Conservation (phyloP, 805 yeast species). For the Maudiozyma saulgeensis region DNA sequence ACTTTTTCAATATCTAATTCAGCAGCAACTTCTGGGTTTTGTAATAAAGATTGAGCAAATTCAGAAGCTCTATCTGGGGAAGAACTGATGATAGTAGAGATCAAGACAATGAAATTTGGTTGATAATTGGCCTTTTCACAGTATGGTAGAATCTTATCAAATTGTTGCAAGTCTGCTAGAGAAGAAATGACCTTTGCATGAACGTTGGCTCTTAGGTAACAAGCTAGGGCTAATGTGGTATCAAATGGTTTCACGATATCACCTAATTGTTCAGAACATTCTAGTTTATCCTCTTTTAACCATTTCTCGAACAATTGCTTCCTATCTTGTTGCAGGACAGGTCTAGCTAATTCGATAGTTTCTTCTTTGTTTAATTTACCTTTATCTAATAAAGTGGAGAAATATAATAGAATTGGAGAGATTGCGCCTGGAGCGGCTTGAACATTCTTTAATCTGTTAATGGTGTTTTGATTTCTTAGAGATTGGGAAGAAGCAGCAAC, state of each 20-base stretch:
- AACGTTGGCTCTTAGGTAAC: conserved; percentile 72
- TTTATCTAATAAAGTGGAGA: conserved; percentile 81
- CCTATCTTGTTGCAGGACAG: conserved; percentile 91
- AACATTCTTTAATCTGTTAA: conserved; percentile 79
- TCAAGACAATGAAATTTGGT: conserved; percentile 83
- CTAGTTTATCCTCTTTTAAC: conserved; percentile 89
- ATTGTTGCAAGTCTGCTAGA: conserved; percentile 92
- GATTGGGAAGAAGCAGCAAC: conserved; percentile 93
- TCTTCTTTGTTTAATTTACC: conserved; percentile 89
- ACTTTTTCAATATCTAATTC: conserved; percentile 72
- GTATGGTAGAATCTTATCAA: conserved; percentile 90
- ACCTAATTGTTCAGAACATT: conserved; percentile 94
- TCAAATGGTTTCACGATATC: conserved; percentile 89
- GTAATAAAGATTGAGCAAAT: conserved; percentile 79
- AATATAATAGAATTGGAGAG: conserved; percentile 88
- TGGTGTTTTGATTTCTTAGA: conserved; percentile 88
- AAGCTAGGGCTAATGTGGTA: conserved; percentile 76
- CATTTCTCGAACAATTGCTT: conserved; percentile 91
- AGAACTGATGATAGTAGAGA: conserved; percentile 82
- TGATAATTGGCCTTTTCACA: conserved; percentile 79
- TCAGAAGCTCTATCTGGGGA: conserved; percentile 98
- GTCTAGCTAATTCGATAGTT: conserved; percentile 88
- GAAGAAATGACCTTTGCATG: conserved; percentile 86
- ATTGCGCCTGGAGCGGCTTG: conserved; percentile 92
- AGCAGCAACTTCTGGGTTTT: conserved; percentile 47